Conservation (phyloP, 2,329 filamentous ascomycete species). For the Sarocladium brachiariae region DNA sequence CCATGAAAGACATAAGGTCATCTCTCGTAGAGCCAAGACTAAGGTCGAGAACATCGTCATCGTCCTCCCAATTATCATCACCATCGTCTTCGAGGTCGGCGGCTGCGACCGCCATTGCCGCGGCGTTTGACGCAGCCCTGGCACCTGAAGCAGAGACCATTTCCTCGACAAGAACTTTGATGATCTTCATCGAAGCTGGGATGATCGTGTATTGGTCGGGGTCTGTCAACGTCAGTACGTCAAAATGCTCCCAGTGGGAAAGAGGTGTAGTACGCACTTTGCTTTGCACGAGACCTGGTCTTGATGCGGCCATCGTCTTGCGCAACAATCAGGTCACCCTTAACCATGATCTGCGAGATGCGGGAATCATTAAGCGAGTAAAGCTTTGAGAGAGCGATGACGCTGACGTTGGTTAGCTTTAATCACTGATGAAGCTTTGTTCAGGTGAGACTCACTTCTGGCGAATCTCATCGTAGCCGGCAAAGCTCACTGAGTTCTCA, state of each 20-base stretch:
- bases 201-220: slow-evolving; percentile 87
- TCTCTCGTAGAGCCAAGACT: slow-evolving; percentile 59
- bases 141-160: slow-evolving; percentile 71
- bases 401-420: slow-evolving; percentile 43
- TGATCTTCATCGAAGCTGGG: slow-evolving; percentile 83
- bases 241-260: too few species aligned
- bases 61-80: slow-evolving; percentile 84
- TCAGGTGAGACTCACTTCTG: slow-evolving; percentile 69
- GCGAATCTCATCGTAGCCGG: slow-evolving; percentile 95
- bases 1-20: slow-evolving; percentile 74
- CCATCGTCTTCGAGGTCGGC: slow-evolving; percentile 56
- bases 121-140: slow-evolving; percentile 52
- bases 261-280: slow-evolving; percentile 47
- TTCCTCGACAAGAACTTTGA: slow-evolving; percentile 94
- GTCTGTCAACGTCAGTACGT: slow-evolving; percentile 37
- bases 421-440: neutral
- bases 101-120: slow-evolving; percentile 55
- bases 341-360: slow-evolving; percentile 72
- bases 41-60: slow-evolving; percentile 71
- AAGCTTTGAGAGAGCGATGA: slow-evolving; percentile 86
- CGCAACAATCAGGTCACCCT: slow-evolving; percentile 82
- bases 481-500: slow-evolving; percentile 93
- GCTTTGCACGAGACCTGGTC: slow-evolving; percentile 83
- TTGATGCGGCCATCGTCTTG: slow-evolving; percentile 74
- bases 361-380: slow-evolving; percentile 82